phyloP scores from a whole-genome alignment of 177 flowering plant species.

The Vitis hybrid region DNA sequence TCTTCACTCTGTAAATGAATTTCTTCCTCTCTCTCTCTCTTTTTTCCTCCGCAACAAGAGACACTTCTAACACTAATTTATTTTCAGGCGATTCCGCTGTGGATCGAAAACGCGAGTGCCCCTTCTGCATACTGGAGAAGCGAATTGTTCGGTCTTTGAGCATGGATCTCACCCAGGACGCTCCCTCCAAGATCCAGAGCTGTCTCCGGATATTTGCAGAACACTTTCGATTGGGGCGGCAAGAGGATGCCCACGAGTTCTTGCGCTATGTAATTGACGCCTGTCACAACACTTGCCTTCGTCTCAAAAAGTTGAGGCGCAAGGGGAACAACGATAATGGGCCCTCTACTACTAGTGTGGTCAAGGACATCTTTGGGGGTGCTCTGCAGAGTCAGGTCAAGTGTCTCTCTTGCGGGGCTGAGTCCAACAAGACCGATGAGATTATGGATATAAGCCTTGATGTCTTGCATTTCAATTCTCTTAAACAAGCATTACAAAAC shows the following conservation, averaged over 20 bases:
- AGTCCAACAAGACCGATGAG: constrained; percentile 88
- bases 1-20: constrained; percentile 49
- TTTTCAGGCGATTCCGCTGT: constrained; percentile 46
- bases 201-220: constrained; percentile 63
- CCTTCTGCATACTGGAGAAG: constrained; percentile 81
- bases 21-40: neutral
- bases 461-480: constrained; percentile 55
- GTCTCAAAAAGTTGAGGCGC: constrained; percentile 58
- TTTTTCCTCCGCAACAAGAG: neutral
- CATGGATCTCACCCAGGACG: constrained; percentile 48
- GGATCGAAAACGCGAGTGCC: constrained; percentile 58
- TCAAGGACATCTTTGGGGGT: constrained; percentile 93
- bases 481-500: constrained; percentile 67
- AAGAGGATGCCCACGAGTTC: constrained; percentile 98
- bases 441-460: constrained; percentile 97
- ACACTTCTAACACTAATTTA: neutral
- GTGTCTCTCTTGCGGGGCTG: constrained; percentile 73
- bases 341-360: constrained; percentile 29
- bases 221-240: constrained; percentile 67
- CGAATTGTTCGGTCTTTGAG: constrained; percentile 68
- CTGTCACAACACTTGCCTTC: constrained; percentile 77
- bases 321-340: constrained; percentile 19
- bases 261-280: constrained; percentile 87
- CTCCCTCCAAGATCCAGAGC: constrained; percentile 67
- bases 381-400: constrained; percentile 89